A percentile compares a stretch with the other conserved stretches of the same genome.
phyloP scores from a whole-genome alignment of 495 filamentous ascomycete species.

The Hypomontagnella submonticulosa region DNA sequence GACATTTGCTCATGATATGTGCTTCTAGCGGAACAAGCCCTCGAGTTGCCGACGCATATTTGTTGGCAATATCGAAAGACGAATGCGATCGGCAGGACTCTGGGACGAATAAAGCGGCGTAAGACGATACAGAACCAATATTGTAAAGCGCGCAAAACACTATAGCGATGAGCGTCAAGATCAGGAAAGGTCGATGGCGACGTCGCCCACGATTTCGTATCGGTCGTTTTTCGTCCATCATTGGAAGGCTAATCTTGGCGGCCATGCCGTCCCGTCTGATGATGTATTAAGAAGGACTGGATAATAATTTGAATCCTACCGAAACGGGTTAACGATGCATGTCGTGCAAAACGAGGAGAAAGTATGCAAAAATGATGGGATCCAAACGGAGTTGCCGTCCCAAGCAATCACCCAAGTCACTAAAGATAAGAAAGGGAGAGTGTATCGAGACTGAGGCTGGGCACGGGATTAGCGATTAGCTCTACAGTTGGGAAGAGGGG shows the following conservation, averaged over 20 bases:
- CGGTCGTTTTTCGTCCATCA: conserved; percentile 50
- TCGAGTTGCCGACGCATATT: conserved; percentile 10
- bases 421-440: conserved; percentile 22
- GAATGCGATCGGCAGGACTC: conserved; percentile 10
- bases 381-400: conserved; percentile 17
- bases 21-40: conserved; percentile 79
- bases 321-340: conserved; percentile 13
- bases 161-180: conserved; percentile 41
- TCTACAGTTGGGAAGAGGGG: conserved; percentile 4
- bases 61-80: conserved; percentile 6
- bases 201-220: conserved; percentile 41
- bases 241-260: conserved; percentile 42
- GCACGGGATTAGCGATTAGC: conserved; percentile 20
- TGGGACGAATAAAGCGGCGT: conserved; percentile 22
- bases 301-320: conserved; percentile 12
- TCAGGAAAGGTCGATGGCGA: conserved; percentile 43
- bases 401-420: conserved; percentile 1
- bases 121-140: conserved; percentile 33
- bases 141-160: conserved; percentile 42
- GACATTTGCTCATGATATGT: conserved; percentile 96
- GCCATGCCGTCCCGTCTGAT: conserved; percentile 31
- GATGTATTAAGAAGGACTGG: conserved; percentile 9
- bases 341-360: conserved; percentile 8
- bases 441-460: conserved; percentile 22
- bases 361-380: conserved; percentile 8